Evolutionary conservation across 106 monocot species (phyloP).

Genomic region (Phalaenopsis aphrodite): DNA sequence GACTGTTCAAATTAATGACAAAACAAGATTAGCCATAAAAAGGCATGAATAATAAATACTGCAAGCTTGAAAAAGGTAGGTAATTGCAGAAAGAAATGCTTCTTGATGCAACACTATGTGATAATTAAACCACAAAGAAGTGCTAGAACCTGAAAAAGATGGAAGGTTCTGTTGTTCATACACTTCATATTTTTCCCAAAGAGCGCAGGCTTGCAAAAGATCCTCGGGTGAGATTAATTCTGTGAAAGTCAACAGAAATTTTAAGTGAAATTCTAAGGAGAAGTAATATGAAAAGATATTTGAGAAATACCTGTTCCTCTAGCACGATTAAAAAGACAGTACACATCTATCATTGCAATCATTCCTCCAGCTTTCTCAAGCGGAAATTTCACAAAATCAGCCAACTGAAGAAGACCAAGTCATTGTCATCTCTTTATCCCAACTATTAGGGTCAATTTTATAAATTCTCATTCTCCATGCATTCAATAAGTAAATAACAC

Average conservation of each 20-base stretch:
- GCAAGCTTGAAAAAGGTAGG: neutral
- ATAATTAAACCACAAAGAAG: slow-evolving; percentile 12
- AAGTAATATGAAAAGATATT: neutral
- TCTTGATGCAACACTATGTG: slow-evolving; percentile 14
- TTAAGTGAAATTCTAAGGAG: slow-evolving; percentile 4
- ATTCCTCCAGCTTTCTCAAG: slow-evolving; percentile 86
- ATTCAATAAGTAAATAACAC: neutral
- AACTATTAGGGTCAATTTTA: neutral
- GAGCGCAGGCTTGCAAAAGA: slow-evolving; percentile 80
- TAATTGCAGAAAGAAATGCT: neutral
- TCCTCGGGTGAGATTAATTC: slow-evolving; percentile 99
- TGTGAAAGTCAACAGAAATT: slow-evolving; percentile 16
- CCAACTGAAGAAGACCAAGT: slow-evolving; percentile 35
- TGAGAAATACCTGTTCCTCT: slow-evolving; percentile 79
- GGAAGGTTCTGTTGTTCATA: slow-evolving; percentile 59
- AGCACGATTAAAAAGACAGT: slow-evolving; percentile 96
- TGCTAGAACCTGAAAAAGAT: slow-evolving; percentile 32
- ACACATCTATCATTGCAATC: slow-evolving; percentile 84
- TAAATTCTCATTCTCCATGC: neutral
- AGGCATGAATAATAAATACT: neutral
- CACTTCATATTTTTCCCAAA: slow-evolving; percentile 99
- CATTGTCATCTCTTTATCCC: neutral
- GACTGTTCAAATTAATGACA: slow-evolving; percentile 38
- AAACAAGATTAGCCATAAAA: slow-evolving; percentile 1
- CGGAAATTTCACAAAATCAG: slow-evolving; percentile 84